phyloP scores from a whole-genome alignment of 2,329 filamentous ascomycete species.

The Penicillium sp. region DNA sequence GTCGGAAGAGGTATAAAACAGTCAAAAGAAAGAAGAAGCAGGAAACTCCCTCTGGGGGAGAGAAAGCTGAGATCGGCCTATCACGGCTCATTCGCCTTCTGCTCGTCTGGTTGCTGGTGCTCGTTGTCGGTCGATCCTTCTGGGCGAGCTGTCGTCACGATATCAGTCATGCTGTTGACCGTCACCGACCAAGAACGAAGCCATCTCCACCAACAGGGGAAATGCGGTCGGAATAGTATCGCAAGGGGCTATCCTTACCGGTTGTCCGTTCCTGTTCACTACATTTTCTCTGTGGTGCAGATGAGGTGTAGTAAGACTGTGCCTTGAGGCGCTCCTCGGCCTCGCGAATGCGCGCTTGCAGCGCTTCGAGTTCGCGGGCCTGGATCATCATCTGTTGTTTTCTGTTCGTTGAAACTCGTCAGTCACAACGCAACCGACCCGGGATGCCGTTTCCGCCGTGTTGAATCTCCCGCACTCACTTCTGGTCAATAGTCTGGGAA shows the following conservation, averaged over 20 bases:
- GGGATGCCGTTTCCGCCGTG: slow-evolving; percentile 19
- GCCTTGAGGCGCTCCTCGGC: slow-evolving; percentile 76
- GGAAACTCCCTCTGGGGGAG: not conserved
- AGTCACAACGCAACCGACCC: slow-evolving; percentile 5
- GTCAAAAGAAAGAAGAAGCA: slow-evolving; percentile 7
- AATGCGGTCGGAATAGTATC: slow-evolving; percentile 18
- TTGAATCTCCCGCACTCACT: slow-evolving; percentile 59
- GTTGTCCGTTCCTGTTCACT: slow-evolving; percentile 23
- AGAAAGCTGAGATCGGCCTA: slow-evolving; percentile 4
- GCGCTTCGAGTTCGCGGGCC: slow-evolving; percentile 77
- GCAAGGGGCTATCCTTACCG: slow-evolving; percentile 30
- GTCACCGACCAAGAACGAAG: slow-evolving; percentile 6
- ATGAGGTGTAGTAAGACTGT: slow-evolving; percentile 22
- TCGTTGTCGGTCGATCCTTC: slow-evolving; percentile 14
- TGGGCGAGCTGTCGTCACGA: slow-evolving; percentile 18
- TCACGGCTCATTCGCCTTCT: slow-evolving; percentile 19
- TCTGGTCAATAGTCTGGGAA: slow-evolving; percentile 75
- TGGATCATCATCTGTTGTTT: slow-evolving; percentile 77
- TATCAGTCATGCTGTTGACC: slow-evolving; percentile 19
- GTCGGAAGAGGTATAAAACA: slow-evolving; percentile 16
- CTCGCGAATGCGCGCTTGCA: slow-evolving; percentile 81
- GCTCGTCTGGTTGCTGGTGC: slow-evolving; percentile 14
- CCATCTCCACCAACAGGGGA: not conserved
- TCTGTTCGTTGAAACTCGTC: slow-evolving; percentile 50
- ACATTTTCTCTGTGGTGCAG: slow-evolving; percentile 3